Percentiles rank a stretch among this genome's conserved stretches.
Evolutionary conservation across 192 early-diverging fungal genomes (phyloP).

Genomic region (Linnemannia elongata): DNA sequence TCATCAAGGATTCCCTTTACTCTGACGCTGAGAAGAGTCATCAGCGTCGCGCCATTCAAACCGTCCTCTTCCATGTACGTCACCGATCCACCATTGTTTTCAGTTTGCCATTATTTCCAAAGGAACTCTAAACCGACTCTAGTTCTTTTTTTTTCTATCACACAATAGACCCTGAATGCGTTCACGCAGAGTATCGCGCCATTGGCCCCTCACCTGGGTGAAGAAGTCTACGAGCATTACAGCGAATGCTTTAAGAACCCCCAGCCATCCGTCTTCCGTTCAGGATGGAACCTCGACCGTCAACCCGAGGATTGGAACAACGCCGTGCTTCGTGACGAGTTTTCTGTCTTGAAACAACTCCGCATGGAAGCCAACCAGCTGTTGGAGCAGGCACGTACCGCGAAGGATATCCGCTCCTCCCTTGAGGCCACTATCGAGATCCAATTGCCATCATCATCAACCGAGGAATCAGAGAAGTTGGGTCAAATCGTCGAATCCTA

Average conservation of each 20-base stretch:
- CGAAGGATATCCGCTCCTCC: constrained; percentile 66
- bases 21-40: constrained; percentile 59
- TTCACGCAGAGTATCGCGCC: constrained; percentile 77
- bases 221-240: constrained; percentile 81
- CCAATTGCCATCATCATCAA: constrained; percentile 18
- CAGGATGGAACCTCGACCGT: constrained; percentile 67
- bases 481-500: constrained; percentile 13
- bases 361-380: constrained; percentile 64
- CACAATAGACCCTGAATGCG: constrained; percentile 64
- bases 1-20: constrained; percentile 85
- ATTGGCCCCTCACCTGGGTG: constrained; percentile 74
- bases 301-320: constrained; percentile 61
- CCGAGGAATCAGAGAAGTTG: constrained; percentile 17
- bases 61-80: constrained; percentile 72
- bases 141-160: neutral
- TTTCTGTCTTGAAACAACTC: constrained; percentile 57
- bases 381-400: constrained; percentile 65
- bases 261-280: constrained; percentile 69
- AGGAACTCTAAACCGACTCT: neutral
- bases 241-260: constrained; percentile 51
- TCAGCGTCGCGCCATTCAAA: constrained; percentile 73
- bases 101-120: too few species aligned
- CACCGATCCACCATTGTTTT: neutral
- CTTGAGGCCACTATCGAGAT: constrained; percentile 66
- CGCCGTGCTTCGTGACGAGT: constrained; percentile 56